These are phyloP conservation scores for Angomonas deanei DNA, from an alignment of 208 protist genomes.

Conservation along the genomic window DNA sequence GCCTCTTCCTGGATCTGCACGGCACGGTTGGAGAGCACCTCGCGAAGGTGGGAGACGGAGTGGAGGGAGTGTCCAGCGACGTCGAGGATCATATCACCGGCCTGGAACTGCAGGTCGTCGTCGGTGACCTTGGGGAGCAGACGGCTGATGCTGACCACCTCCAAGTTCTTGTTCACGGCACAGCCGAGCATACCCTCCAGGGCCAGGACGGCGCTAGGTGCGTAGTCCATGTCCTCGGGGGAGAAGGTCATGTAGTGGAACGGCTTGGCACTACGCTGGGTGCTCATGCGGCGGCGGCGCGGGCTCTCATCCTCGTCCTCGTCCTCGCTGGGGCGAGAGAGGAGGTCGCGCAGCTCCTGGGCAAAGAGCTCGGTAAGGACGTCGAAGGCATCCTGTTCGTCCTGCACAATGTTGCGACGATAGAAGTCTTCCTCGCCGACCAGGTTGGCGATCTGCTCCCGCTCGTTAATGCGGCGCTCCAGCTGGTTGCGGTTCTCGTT, in stretches of 20 bases:
- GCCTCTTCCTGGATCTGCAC: conserved; percentile 84
- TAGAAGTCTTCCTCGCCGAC: conserved; percentile 69
- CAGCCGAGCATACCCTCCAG: conserved; percentile 82
- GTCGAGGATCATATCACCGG: conserved; percentile 86
- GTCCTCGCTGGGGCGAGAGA: conserved; percentile 17
- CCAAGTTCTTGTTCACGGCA: conserved; percentile 83
- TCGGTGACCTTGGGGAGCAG: conserved; percentile 62
- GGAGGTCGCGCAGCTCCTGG: conserved; percentile 31
- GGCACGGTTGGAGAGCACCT: conserved; percentile 66
- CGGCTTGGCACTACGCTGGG: conserved; percentile 49
- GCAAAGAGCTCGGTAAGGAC: conserved; percentile 56
- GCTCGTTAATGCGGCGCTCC: conserved; percentile 53
- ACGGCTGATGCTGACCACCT: conserved; percentile 70
- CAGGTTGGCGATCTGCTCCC: conserved; percentile 31
- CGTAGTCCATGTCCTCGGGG: conserved; percentile 82
- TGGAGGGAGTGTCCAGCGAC: conserved; percentile 75
- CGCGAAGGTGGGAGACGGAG: conserved; percentile 78
- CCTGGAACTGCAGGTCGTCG: conserved; percentile 76
- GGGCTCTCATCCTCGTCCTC: conserved; percentile 19
- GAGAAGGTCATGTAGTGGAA: conserved; percentile 89
- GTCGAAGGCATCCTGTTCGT: conserved; percentile 76
- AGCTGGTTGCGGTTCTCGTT: conserved; percentile 41
- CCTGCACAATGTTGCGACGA: conserved; percentile 38
- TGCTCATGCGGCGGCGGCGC: conserved; percentile 41
- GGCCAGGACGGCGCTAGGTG: conserved; percentile 57